These are phyloP conservation scores for Corchorus capsularis DNA, from an alignment of 345 rosid genomes.

Conservation along the genomic window DNA sequence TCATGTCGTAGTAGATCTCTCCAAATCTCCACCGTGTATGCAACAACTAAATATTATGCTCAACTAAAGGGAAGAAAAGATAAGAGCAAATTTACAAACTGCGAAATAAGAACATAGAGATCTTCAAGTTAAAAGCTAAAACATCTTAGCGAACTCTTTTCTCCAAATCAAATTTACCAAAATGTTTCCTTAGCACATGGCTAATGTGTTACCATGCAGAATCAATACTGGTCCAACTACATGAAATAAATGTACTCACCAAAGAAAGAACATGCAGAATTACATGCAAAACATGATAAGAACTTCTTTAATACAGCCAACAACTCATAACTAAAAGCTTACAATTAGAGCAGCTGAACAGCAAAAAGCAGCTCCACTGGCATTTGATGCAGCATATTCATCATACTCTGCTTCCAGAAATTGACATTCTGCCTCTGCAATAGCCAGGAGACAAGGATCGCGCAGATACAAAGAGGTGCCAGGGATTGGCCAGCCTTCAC, in stretches of 20 bases:
- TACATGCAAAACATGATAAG: background rate
- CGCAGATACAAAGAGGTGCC: constrained; percentile 73
- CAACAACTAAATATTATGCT: background rate
- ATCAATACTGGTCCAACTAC: background rate
- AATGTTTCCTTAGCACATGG: background rate
- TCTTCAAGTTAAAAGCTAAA: no score
- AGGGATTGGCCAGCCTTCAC: constrained; percentile 91
- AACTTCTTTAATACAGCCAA: background rate
- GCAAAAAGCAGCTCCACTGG: constrained; percentile 87
- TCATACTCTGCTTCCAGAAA: constrained; percentile 83
- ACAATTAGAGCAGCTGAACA: constrained; percentile 89
- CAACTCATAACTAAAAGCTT: constrained; percentile 27
- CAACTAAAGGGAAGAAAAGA: background rate
- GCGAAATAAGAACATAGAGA: no score
- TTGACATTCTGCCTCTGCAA: constrained; percentile 91
- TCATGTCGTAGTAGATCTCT: background rate
- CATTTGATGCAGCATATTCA: constrained; percentile 78
- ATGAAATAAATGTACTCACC: background rate
- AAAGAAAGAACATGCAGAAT: background rate
- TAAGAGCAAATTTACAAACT: no score
- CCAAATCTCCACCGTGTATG: background rate
- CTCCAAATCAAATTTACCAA: background rate
- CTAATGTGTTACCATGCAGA: background rate
- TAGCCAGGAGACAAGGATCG: constrained; percentile 86
- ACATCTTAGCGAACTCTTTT: background rate